Evolutionary conservation across 441 rosid species (phyloP), one percentile per base, ranked within the genome.

Genomic region (Gossypium aridum): DNA sequence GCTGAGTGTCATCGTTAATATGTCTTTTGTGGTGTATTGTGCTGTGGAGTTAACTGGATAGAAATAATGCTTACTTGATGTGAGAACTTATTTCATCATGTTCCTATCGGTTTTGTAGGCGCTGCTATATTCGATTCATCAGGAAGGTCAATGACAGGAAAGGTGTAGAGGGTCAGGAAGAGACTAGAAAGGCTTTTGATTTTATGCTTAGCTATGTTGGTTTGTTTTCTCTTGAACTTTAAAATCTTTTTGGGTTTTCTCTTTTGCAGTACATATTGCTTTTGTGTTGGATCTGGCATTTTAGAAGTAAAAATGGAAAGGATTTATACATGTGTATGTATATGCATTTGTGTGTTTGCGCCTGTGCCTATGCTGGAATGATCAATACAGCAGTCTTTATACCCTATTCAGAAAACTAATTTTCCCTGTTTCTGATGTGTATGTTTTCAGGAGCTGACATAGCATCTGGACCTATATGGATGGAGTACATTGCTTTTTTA

Each of bases 401-500:
- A 17, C 61, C 14, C 10, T 47, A 8, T 13, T 49, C 39, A 62
- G 37, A 53, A 70, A 26, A 37, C 71, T 81, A 37, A 81, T 74
- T 72, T 63, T 77, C 16, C 71, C 76, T 76, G 74, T 76, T 77
- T 83, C 54, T 23, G 76, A 71, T 88, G 71, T 63, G 10, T 86
- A 54, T 76, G 75, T 75, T 80, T 49, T 61, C 89, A 95, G 99
- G 99, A 79, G 80, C 91, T n/a, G 99, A 95, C 80, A 87, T 91
- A 63, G 88, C 92, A 85, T 84, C 98, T 72, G 98, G 99, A 60
- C 98, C 98, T 20, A 79, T 93, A 75, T 95, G 99, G 99, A 83
- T 89, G 70, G 99, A 95, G 81, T 93, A 90, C 88, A 87, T 93
- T 67, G 75, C 91, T 77, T 93, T 89, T 83, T 83, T 95, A 66